A percentile compares a stretch with the other conserved stretches of the same genome.
phyloP scores from a whole-genome alignment of 2,329 filamentous ascomycete species.

The Ophiocordyceps camponoti-floridani region DNA sequence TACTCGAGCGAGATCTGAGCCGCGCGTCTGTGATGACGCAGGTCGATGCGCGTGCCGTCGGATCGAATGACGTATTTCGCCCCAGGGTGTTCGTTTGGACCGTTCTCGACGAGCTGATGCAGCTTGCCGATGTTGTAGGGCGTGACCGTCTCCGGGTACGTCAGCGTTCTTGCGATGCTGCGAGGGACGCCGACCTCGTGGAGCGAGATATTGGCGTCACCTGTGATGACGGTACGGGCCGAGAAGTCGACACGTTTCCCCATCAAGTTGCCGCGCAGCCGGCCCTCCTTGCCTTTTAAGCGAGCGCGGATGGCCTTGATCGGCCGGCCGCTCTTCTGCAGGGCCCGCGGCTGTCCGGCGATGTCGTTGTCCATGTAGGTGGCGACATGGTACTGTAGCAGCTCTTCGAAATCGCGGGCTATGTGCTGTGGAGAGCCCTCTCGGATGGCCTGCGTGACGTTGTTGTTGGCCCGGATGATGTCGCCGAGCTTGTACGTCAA shows the following conservation, averaged over 20 bases:
- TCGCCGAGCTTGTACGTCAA: conserved; percentile 98
- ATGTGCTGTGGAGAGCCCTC: conserved; percentile 89
- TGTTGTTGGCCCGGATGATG: conserved; percentile 93
- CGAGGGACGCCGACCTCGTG: conserved; percentile 95
- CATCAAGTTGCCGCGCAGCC: conserved; percentile 97
- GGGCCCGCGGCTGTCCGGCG: conserved; percentile 78
- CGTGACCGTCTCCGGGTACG: conserved; percentile 93
- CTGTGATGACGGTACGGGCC: conserved; percentile 97
- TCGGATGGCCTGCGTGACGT: conserved; percentile 76
- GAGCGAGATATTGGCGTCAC: conserved; percentile 88
- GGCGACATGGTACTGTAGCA: conserved; percentile 94
- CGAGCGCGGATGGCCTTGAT: conserved; percentile 94
- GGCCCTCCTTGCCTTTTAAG: conserved; percentile 97
- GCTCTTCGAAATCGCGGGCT: conserved; percentile 71
- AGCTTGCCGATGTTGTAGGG: conserved; percentile 94
- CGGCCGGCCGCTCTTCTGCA: conserved; percentile 92
- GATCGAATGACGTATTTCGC: conserved; percentile 92
- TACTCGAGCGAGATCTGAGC: conserved; percentile 79
- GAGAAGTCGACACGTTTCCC: conserved; percentile 99
- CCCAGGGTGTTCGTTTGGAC: conserved; percentile 86
- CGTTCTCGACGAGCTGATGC: conserved; percentile 76
- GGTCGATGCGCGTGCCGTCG: conserved; percentile 84
- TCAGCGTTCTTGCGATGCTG: conserved; percentile 81
- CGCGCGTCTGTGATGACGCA: conserved; percentile 80
- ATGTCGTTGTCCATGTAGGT: conserved; percentile 99